Percentiles rank a stretch among this genome's conserved stretches.
phyloP scores from a whole-genome alignment of 805 yeast genomes.

The Kazachstania psychrophila region DNA sequence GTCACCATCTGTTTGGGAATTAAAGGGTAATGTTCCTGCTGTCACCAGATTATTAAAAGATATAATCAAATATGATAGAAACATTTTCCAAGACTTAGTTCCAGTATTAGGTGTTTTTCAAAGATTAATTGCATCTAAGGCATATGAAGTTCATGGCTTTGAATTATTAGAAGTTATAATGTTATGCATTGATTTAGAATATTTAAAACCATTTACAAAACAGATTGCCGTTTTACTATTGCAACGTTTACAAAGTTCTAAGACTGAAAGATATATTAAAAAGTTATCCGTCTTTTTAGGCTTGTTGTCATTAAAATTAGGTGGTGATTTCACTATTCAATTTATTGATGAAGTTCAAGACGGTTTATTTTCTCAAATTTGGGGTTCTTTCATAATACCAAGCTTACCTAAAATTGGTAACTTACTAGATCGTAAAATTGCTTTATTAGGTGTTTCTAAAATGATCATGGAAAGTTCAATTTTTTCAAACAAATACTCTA shows the following conservation, averaged over 20 bases:
- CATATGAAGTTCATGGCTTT: slow-evolving; percentile 74
- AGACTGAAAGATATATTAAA: slow-evolving; percentile 74
- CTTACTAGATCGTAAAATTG: slow-evolving; percentile 46
- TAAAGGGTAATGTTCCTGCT: slow-evolving; percentile 88
- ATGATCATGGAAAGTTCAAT: slow-evolving; percentile 31
- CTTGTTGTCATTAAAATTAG: slow-evolving; percentile 39
- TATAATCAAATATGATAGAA: slow-evolving; percentile 38
- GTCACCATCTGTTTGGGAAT: slow-evolving; percentile 91
- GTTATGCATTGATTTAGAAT: slow-evolving; percentile 41
- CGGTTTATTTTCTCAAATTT: slow-evolving; percentile 45
- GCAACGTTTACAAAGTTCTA: slow-evolving; percentile 68
- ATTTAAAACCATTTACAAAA: slow-evolving; percentile 46
- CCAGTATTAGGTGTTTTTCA: slow-evolving; percentile 96
- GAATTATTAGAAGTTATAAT: slow-evolving; percentile 71
- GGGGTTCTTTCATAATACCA: slow-evolving; percentile 32
- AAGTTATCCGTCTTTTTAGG: slow-evolving; percentile 58
- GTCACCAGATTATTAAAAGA: slow-evolving; percentile 70
- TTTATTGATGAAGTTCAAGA: slow-evolving; percentile 68
- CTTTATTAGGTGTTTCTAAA: slow-evolving; percentile 42
- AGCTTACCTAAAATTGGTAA: slow-evolving; percentile 41
- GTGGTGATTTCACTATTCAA: slow-evolving; percentile 45
- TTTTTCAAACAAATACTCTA: slow-evolving; percentile 36
- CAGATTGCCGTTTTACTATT: slow-evolving; percentile 70
- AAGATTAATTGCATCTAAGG: slow-evolving; percentile 75
- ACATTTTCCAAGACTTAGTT: slow-evolving; percentile 39